These are phyloP conservation scores for Colletotrichum orchidophilum DNA, from an alignment of 2,329 filamentous ascomycete genomes.

Conservation along the genomic window DNA sequence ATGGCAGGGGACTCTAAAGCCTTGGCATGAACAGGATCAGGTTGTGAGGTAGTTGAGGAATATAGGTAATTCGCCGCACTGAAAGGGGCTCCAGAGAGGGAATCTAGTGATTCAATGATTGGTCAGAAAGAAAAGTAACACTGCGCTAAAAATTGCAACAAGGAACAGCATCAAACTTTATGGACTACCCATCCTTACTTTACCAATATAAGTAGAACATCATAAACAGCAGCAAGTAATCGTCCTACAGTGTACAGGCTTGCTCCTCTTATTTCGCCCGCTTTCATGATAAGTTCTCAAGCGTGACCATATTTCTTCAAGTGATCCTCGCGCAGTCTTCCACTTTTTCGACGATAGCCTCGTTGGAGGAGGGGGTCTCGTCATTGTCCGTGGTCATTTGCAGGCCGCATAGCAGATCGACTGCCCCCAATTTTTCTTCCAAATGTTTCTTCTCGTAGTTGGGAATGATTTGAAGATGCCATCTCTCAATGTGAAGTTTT, in stretches of 20 bases:
- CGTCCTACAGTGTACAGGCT: not conserved
- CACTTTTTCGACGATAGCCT: not conserved
- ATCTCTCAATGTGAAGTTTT: not conserved
- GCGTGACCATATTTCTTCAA: not conserved
- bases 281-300: not conserved
- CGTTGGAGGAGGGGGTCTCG: not conserved
- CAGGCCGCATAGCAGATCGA: no score
- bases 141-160: not conserved
- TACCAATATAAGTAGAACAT: not conserved
- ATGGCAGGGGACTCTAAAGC: no score
- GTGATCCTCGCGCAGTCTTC: not conserved
- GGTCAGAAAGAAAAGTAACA: not conserved
- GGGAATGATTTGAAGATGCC: not conserved
- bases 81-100: no score
- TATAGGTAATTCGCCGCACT: no score
- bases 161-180: not conserved
- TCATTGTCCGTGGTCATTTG: not conserved
- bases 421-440: no score
- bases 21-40: no score
- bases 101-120: no score
- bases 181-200: not conserved
- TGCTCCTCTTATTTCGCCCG: not conserved
- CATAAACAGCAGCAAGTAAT: not conserved
- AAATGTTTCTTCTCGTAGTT: no score
- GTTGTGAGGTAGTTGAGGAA: no score